phyloP scores from a whole-genome alignment of 306 rosid species.

The Sophora flavescens region DNA sequence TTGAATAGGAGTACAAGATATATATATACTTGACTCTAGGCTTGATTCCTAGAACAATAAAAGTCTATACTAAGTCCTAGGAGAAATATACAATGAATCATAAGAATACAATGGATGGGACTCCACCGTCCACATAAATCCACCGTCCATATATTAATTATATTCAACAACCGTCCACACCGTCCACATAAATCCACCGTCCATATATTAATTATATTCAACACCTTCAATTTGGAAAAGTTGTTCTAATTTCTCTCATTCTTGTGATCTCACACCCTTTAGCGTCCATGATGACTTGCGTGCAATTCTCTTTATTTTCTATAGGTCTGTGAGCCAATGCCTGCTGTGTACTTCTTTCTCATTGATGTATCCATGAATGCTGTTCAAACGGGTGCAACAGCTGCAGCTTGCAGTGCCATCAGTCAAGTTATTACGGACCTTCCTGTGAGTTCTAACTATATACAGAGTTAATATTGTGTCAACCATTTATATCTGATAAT shows the following conservation, averaged over 20 bases:
- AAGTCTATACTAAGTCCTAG: no score
- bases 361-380: slow-evolving; percentile 98
- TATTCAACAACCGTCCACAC: no score
- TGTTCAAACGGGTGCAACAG: slow-evolving; percentile 97
- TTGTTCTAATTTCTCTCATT: not conserved
- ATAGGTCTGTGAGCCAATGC: slow-evolving; percentile 99
- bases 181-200: no score
- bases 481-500: slow-evolving; percentile 29
- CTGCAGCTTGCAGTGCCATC: slow-evolving; percentile 99
- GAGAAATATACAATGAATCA: no score
- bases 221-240: slow-evolving; percentile 29
- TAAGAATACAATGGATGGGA: no score
- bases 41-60: no score
- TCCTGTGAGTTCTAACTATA: slow-evolving; percentile 78
- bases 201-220: no score
- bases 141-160: no score
- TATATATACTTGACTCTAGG: no score
- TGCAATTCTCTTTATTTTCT: slow-evolving; percentile 39
- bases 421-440: slow-evolving; percentile 90
- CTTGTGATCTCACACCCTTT: slow-evolving; percentile 11
- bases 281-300: slow-evolving; percentile 26
- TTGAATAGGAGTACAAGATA: no score
- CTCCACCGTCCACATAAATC: no score
- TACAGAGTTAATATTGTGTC: slow-evolving; percentile 9
- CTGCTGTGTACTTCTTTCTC: slow-evolving; percentile 94